Evolutionary conservation across 2,329 filamentous ascomycete genomes (phyloP), one percentile per base, ranked within the genome.

Genomic region (Penicillium digitatum): DNA sequence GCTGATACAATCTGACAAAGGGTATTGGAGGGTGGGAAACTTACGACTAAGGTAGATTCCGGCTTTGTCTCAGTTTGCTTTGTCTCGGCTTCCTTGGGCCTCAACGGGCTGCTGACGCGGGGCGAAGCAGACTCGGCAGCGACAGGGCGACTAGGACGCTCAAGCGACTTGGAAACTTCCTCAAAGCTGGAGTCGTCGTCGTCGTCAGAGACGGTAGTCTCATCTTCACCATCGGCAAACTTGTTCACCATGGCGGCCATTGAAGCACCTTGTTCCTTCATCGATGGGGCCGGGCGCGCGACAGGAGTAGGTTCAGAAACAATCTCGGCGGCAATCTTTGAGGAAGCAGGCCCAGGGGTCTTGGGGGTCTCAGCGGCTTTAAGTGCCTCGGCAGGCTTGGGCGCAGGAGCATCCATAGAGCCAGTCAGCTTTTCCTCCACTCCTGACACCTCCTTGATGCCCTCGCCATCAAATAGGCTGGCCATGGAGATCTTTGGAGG

Each of bases 401-500:
- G 79, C 42, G 80, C 78, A 2, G 82, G 78, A 20, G 68, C 59
- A 31, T 65, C 66, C 22, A 72, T 57, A 18, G 68, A 61, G 11
- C 66, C 53, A 22, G 71, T 73, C 4, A 72, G 71, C 63, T 70
- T 69, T n/a, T 69, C 66, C 49, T 72, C 65, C 16, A 69, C 64
- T 78, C 79, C 46, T 65, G 76, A 66, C 73, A 96, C 82, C 75
- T 96, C 90, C 65, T 88, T 85, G 4, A 90, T 86, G 6, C 86
- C 88, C 59, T 83, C 83, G 52, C 92, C 92, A 38, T 96, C 90
- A 73, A 95, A 97, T 45, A 97, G 74, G 66, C 89, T 92, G 74
- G 95, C 92, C 65, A 99, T 84, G 62, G 94, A 93, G 69, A 99
- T 92, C 81, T 96, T 97, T 57, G 91, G 81, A 8, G 94, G 92